Evolutionary conservation across 768 basidiomycete genomes (phyloP).

Genomic region (Kwoniella sp.): DNA sequence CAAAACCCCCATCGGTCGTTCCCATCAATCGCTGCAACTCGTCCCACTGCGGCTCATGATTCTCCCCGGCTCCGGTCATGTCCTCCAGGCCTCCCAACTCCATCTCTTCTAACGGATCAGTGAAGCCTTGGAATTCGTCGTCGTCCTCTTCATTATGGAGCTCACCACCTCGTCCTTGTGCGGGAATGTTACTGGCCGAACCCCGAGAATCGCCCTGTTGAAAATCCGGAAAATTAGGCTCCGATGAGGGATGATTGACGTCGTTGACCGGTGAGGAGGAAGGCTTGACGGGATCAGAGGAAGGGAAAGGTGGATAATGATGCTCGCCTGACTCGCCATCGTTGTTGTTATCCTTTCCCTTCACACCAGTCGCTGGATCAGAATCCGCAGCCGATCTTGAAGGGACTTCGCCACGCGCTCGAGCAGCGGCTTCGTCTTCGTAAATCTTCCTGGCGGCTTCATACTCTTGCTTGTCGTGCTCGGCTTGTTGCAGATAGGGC

Average conservation of each 20-base stretch:
- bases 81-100: slow-evolving; percentile 20
- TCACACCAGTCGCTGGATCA: slow-evolving; percentile 3
- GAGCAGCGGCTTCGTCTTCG: slow-evolving; percentile 64
- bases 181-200: slow-evolving; percentile 19
- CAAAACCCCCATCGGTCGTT: slow-evolving; percentile 19
- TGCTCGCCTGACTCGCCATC: slow-evolving; percentile 11
- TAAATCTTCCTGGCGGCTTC: slow-evolving; percentile 81
- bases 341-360: slow-evolving; percentile 9
- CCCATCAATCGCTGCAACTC: slow-evolving; percentile 44
- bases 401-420: slow-evolving; percentile 60
- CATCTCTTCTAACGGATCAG: slow-evolving; percentile 24
- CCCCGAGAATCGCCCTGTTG: slow-evolving; percentile 14
- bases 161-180: slow-evolving; percentile 11
- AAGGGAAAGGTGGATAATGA: slow-evolving; percentile 2
- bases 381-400: slow-evolving; percentile 71
- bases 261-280: slow-evolving; percentile 15
- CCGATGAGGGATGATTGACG: slow-evolving; percentile 15
- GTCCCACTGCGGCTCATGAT: slow-evolving; percentile 39
- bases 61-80: slow-evolving; percentile 16
- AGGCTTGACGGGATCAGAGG: slow-evolving; percentile 15
- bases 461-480: slow-evolving; percentile 93
- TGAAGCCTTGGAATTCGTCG: slow-evolving; percentile 36
- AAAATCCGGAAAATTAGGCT: slow-evolving; percentile 24
- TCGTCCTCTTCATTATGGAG: slow-evolving; percentile 12
- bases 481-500: slow-evolving; percentile 91